These are phyloP conservation scores for Epichloe uncinata DNA, from an alignment of 2,329 filamentous ascomycete species.

Conservation along the genomic window DNA sequence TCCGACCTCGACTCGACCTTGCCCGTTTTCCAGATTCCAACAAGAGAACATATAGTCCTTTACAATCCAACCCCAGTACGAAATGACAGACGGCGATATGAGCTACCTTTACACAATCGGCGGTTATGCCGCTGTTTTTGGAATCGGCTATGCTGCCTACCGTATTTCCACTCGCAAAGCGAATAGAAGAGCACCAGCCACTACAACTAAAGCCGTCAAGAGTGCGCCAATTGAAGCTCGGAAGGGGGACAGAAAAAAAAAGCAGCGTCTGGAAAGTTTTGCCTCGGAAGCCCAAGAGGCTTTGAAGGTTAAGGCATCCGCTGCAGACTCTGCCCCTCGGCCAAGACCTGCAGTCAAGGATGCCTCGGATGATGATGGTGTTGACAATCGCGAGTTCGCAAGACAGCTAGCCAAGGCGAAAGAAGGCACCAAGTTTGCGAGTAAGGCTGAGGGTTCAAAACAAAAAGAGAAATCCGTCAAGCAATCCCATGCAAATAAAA, in stretches of 20 bases:
- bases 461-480: slow-evolving; percentile 60
- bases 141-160: slow-evolving; percentile 23
- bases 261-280: slow-evolving; percentile 31
- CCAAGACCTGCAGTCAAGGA: slow-evolving; percentile 17
- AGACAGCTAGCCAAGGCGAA: slow-evolving; percentile 58
- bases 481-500: slow-evolving; percentile 48
- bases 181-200: slow-evolving; percentile 17
- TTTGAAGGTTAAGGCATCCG: slow-evolving; percentile 25
- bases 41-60: background rate
- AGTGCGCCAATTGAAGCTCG: slow-evolving; percentile 18
- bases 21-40: background rate
- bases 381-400: slow-evolving; percentile 65
- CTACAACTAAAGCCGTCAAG: slow-evolving; percentile 18
- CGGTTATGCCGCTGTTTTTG: slow-evolving; percentile 24
- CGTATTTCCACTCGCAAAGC: slow-evolving; percentile 21
- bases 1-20: background rate
- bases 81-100: slow-evolving; percentile 21
- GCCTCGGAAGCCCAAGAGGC: slow-evolving; percentile 22
- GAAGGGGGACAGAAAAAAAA: slow-evolving; percentile 31
- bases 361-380: slow-evolving; percentile 45
- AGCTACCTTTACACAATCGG: slow-evolving; percentile 23
- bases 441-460: slow-evolving; percentile 41
- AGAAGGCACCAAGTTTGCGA: slow-evolving; percentile 49
- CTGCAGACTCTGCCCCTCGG: slow-evolving; percentile 3
- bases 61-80: slow-evolving; percentile 1